Evolutionary conservation across 768 basidiomycete genomes (phyloP), one percentile per base, ranked within the genome.

Genomic region (Termitomyces sp.): DNA sequence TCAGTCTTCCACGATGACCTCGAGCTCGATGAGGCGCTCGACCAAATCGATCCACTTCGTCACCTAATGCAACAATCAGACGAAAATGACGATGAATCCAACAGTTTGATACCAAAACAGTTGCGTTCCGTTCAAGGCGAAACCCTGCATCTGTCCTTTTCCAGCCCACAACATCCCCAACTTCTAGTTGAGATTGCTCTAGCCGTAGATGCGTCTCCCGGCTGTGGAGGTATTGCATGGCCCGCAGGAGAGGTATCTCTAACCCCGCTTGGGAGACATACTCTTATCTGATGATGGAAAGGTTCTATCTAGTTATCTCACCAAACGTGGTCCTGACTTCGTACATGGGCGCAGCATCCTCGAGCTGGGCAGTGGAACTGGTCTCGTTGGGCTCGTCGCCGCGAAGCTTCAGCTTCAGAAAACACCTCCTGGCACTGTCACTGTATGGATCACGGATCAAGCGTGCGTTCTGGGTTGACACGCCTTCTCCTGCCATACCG

Each of bases 211-310:
- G 84, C 92, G 8, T 76, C 84, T 42, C 90, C 90, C 17, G 94
- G 94, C 1, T 97, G 94, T 67, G 94, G 94, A 14, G 94, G 94
- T 5, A 81, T 94, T 38, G 85, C 90, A 2, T 96, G 94, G 94
- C 91, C 91, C 4, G 90, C 93, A 8, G 94, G 93, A 61, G 83
- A 92, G 80, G 93, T 93, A 61, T 61, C 73, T 67, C 22, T 35
- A 48, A 40, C 12, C 50, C 37, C 11, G 21, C 21, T 45, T 40
- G 41, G 54, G 3, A 56, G 19, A 24, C 35, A 41, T 52, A 37
- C 15, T n/a, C n/a, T 34, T 6, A 38, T 51, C 51, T 63, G 59
- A 59, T 45, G 17, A 46, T 52, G 21, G 43, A 49, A 62, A 96
- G 93, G 85, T 94, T 30, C 76, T 97, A 6, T 81, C 90, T 10